Percentiles rank a stretch among this genome's conserved stretches.
Evolutionary conservation across 2,329 filamentous ascomycete genomes (phyloP).

Genomic region (Nemania diffusa): DNA sequence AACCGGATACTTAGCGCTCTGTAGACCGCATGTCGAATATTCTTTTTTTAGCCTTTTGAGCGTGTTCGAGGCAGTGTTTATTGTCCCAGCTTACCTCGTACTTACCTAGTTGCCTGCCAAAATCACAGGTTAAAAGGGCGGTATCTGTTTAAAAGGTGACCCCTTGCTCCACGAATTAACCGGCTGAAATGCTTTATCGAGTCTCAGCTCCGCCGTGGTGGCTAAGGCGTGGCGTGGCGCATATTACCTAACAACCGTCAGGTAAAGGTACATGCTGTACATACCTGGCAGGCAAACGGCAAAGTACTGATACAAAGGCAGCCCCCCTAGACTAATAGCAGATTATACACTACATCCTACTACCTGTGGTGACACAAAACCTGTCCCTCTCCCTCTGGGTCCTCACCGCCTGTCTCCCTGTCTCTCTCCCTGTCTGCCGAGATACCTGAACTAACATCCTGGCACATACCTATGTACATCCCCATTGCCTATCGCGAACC

Average conservation of each 20-base stretch:
- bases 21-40: neutral
- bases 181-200: neutral
- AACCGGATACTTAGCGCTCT: neutral
- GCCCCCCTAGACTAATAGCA: neutral
- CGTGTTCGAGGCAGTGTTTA: neutral
- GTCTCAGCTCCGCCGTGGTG: conserved; percentile 3
- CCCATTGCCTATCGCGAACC: neutral
- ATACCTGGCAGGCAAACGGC: neutral
- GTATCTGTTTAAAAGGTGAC: neutral
- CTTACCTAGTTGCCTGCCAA: neutral
- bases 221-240: conserved; percentile 19
- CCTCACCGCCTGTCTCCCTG: neutral
- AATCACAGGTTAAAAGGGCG: neutral
- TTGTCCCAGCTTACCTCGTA: too few species aligned
- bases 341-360: too few species aligned
- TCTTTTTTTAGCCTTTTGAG: neutral
- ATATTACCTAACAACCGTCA: neutral
- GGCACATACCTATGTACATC: neutral
- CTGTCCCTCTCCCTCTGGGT: neutral
- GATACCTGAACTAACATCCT: neutral
- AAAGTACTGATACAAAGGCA: conserved; percentile 31
- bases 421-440: conserved; percentile 7
- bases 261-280: neutral
- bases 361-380: conserved; percentile 13
- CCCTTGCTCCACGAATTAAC: neutral